phyloP scores from a whole-genome alignment of 441 rosid species.

The Brassica hybrid region DNA sequence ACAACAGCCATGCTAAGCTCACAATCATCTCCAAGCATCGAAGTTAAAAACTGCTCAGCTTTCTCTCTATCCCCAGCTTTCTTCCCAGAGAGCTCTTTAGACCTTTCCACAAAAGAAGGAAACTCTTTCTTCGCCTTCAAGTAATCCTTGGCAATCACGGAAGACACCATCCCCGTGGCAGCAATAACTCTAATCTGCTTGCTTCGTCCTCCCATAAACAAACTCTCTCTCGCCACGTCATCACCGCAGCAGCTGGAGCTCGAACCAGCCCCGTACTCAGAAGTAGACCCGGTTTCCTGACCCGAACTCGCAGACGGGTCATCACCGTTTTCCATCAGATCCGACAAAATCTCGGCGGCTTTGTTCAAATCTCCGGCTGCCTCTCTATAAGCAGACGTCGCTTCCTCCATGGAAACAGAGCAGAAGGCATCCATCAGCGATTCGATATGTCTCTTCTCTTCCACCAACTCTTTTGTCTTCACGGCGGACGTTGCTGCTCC shows the following conservation, averaged over 20 bases:
- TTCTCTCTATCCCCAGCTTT: constrained; percentile 52
- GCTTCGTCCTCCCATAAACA: background rate
- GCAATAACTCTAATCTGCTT: constrained; percentile 72
- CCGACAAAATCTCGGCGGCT: constrained; percentile 53
- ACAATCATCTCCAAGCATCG: constrained; percentile 80
- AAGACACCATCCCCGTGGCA: constrained; percentile 75
- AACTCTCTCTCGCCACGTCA: background rate
- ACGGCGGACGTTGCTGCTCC: constrained; percentile 30
- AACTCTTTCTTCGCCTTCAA: constrained; percentile 43
- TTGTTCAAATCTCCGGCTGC: constrained; percentile 53
- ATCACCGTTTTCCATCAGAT: constrained; percentile 43
- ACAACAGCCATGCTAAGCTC: constrained; percentile 80
- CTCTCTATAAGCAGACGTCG: constrained; percentile 48
- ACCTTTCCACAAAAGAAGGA: constrained; percentile 26
- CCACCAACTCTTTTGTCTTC: constrained; percentile 38
- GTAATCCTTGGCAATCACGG: constrained; percentile 79
- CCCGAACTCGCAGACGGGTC: constrained; percentile 55
- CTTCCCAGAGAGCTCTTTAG: constrained; percentile 33
- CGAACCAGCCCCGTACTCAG: constrained; percentile 5
- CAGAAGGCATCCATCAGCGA: constrained; percentile 63
- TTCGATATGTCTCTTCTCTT: constrained; percentile 23
- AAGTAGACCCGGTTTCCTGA: constrained; percentile 42
- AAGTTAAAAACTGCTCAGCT: constrained; percentile 69
- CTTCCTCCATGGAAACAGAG: constrained; percentile 58
- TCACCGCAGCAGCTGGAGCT: background rate